These are phyloP conservation scores for Camellia sinensis DNA, from an alignment of 148 eudicot genomes.

Conservation along the genomic window DNA sequence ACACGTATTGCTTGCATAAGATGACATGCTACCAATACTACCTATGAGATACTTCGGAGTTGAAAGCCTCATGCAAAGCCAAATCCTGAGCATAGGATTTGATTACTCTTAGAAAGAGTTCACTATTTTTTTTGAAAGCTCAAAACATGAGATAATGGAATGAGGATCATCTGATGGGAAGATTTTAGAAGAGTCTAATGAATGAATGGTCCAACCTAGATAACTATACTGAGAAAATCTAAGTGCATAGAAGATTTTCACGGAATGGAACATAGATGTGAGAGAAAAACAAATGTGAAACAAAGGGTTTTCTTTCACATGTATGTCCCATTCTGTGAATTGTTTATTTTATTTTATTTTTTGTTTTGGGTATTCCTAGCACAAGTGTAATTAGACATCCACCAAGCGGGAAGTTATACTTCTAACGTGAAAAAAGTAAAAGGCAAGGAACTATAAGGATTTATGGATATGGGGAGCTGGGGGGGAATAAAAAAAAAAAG, in stretches of 20 bases:
- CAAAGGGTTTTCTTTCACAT: no score
- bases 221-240: background rate
- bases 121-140: background rate
- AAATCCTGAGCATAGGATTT: background rate
- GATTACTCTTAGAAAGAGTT: background rate
- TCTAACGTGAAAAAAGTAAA: background rate
- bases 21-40: background rate
- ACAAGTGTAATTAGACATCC: background rate
- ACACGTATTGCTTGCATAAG: background rate
- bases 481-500: background rate
- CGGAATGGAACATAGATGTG: no score
- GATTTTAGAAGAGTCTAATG: background rate
- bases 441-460: background rate
- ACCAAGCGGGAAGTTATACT: constrained; percentile 8
- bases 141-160: background rate
- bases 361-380: no score
- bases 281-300: no score
- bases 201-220: background rate
- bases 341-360: no score
- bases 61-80: background rate
- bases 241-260: no score
- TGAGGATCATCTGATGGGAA: background rate
- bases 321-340: no score
- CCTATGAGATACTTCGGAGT: background rate
- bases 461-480: background rate